Evolutionary conservation across 2,329 filamentous ascomycete genomes (phyloP).

Genomic region (Delphinella strobiligena): DNA sequence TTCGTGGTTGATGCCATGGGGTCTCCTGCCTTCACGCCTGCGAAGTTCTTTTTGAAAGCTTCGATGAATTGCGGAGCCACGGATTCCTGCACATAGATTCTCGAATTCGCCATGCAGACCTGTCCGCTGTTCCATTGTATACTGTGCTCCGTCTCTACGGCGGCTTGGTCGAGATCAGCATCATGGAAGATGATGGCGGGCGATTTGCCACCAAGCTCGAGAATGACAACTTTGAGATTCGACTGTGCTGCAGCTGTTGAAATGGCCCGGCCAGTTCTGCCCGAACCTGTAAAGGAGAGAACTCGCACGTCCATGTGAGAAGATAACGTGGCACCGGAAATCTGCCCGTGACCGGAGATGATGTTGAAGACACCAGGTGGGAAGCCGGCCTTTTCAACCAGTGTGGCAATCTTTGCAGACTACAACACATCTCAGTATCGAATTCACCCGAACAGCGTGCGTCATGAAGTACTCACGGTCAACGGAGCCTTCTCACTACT

Average conservation of each 20-base stretch:
- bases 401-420: constrained; percentile 5
- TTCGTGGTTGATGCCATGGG: constrained; percentile 15
- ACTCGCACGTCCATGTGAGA: constrained; percentile 21
- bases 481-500: constrained; percentile 52
- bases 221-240: constrained; percentile 17
- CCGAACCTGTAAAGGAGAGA: constrained; percentile 18
- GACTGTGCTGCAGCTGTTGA: constrained; percentile 14
- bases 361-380: constrained; percentile 32
- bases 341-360: constrained; percentile 21
- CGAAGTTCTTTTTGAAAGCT: constrained; percentile 25
- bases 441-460: background rate
- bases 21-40: constrained; percentile 17
- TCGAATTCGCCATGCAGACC: constrained; percentile 46
- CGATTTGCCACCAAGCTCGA: constrained; percentile 20
- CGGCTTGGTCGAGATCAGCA: constrained; percentile 22
- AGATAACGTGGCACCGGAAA: constrained; percentile 17
- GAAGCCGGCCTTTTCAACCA: constrained; percentile 30
- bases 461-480: constrained; percentile 32
- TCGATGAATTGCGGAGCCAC: constrained; percentile 36
- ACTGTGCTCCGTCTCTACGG: constrained; percentile 28
- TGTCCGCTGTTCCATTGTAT: constrained; percentile 46
- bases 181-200: constrained; percentile 20
- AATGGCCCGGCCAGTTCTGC: constrained; percentile 14
- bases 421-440: background rate
- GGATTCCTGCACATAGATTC: constrained; percentile 42